These are phyloP conservation scores for Populus deltoides DNA, from an alignment of 345 rosid genomes.

Conservation along the genomic window DNA sequence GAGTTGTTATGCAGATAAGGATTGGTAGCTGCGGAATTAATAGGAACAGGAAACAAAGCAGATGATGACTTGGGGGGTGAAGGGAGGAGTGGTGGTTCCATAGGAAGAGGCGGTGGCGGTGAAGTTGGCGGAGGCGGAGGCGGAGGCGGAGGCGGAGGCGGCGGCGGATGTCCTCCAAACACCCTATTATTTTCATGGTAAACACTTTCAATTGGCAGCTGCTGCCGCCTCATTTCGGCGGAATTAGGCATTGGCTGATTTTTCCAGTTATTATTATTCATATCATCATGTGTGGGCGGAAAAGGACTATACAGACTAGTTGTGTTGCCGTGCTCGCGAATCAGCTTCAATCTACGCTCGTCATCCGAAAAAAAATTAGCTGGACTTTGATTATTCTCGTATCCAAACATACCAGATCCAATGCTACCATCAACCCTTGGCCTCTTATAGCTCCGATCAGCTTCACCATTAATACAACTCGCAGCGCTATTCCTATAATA, in stretches of 20 bases:
- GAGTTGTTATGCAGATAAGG: constrained; percentile 27
- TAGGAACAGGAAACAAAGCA: constrained; percentile 53
- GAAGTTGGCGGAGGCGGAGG: constrained; percentile 54
- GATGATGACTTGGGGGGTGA: constrained; percentile 33
- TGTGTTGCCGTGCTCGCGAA: constrained; percentile 70
- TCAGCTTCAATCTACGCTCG: constrained; percentile 79
- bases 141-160: constrained; percentile 28
- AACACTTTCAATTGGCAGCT: neutral
- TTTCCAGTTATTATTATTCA: neutral
- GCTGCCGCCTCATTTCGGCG: neutral
- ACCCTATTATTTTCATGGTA: constrained; percentile 5
- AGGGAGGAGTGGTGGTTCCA: constrained; percentile 32
- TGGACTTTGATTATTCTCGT: constrained; percentile 19
- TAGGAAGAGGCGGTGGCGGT: constrained; percentile 66
- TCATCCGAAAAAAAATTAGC: constrained; percentile 35
- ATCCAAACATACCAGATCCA: constrained; percentile 15
- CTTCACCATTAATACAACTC: constrained; percentile 34
- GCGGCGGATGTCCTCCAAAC: constrained; percentile 24
- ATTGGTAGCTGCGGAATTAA: constrained; percentile 27
- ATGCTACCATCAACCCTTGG: constrained; percentile 49
- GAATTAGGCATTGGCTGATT: neutral
- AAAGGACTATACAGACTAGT: neutral
- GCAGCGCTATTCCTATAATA: neutral
- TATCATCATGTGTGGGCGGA: neutral
- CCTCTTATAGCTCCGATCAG: constrained; percentile 64